A percentile compares a stretch with the other conserved stretches of the same genome.
These are phyloP conservation scores for Scedosporium aurantiacum DNA, from an alignment of 2,329 filamentous ascomycete genomes.

Conservation along the genomic window DNA sequence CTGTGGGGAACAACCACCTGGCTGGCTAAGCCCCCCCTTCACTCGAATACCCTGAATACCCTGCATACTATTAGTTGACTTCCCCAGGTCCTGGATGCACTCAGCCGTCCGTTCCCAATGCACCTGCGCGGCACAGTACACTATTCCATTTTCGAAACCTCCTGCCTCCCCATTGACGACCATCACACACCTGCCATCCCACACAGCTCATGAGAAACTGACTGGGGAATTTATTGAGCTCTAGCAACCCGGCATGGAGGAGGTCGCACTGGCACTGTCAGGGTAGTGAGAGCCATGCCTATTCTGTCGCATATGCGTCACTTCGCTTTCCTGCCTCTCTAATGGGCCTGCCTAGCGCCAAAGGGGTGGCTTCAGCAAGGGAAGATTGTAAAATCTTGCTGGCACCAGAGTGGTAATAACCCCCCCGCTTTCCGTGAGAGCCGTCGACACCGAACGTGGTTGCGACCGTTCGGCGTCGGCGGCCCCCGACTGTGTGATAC, in stretches of 20 bases:
- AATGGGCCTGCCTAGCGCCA: too few relatives aligned
- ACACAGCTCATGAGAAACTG: neutral
- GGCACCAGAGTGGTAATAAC: too few relatives aligned
- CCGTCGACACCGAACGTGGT: neutral
- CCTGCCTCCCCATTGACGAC: neutral
- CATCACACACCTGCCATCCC: neutral
- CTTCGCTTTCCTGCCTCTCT: too few relatives aligned
- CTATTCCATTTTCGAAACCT: neutral
- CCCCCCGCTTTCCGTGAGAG: neutral
- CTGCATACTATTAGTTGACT: neutral
- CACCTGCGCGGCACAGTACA: neutral
- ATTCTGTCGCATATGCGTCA: too few relatives aligned
- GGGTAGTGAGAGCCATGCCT: too few relatives aligned
- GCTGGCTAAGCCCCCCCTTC: neutral
- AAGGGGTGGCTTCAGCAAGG: too few relatives aligned
- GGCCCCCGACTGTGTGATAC: neutral
- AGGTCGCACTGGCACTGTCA: neutral
- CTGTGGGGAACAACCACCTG: neutral
- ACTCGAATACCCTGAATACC: neutral
- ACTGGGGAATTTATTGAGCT: neutral
- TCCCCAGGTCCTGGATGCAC: neutral
- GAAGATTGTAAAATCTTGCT: too few relatives aligned
- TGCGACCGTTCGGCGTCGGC: neutral
- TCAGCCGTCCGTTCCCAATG: neutral
- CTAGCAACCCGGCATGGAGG: neutral